These are phyloP conservation scores for Bryoerythrophyllum caledonicum DNA, from an alignment of 225 moss, liverwort and hornwort species.

Conservation along the genomic window DNA sequence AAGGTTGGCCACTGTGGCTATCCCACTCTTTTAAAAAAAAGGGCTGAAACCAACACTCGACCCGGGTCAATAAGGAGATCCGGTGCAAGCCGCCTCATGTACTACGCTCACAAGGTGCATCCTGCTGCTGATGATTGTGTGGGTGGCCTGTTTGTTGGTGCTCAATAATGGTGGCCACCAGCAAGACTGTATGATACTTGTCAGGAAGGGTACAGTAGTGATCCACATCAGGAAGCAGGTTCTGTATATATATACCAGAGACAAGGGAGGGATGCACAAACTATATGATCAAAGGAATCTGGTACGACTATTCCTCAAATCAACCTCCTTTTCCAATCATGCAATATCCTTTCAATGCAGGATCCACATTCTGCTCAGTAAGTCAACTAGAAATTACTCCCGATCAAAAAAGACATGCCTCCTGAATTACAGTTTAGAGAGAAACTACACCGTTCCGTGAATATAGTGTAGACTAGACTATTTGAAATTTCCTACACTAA, in stretches of 20 bases:
- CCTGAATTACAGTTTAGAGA: neutral
- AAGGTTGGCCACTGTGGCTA: too few species aligned
- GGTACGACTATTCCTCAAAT: neutral
- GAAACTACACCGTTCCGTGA: too few species aligned
- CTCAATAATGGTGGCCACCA: constrained; percentile 10
- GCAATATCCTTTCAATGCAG: too few species aligned
- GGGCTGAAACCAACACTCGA: too few species aligned
- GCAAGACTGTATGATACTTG: neutral
- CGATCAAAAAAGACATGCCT: too few species aligned
- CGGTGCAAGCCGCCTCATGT: neutral
- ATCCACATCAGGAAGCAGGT: neutral
- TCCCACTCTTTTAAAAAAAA: too few species aligned
- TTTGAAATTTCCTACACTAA: too few species aligned
- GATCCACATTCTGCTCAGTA: too few species aligned
- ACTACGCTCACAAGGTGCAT: constrained; percentile 7
- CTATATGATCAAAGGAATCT: neutral
- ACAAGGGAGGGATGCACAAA: neutral
- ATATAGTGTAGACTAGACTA: too few species aligned
- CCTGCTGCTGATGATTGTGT: constrained; percentile 10
- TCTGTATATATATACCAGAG: neutral
- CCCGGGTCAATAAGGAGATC: too few species aligned
- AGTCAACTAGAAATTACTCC: too few species aligned
- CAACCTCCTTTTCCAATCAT: neutral
- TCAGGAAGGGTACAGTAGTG: neutral
- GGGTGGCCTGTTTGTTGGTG: constrained; percentile 7